Conservation (phyloP, 805 yeast species). For the Starmerella bombi region DNA sequence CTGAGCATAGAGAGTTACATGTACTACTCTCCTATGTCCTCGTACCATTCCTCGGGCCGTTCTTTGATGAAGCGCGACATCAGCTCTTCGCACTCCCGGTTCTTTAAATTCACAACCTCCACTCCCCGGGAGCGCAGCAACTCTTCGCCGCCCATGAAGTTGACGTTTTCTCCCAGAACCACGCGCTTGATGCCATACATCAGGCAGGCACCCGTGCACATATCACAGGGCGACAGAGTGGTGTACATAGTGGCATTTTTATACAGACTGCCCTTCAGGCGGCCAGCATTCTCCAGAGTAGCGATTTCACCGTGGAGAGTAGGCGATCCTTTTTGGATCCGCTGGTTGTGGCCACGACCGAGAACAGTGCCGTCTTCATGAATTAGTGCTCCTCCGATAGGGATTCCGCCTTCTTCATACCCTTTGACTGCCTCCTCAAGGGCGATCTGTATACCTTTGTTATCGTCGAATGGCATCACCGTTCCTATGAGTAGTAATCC, state of each 20-base stretch:
- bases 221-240: slow-evolving; percentile 81
- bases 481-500: background rate
- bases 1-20: too few species aligned
- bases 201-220: slow-evolving; percentile 90
- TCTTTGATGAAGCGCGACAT: slow-evolving; percentile 66
- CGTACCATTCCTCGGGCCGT: slow-evolving; percentile 30
- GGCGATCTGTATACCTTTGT: slow-evolving; percentile 24
- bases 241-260: slow-evolving; percentile 84
- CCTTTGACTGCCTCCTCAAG: slow-evolving; percentile 30
- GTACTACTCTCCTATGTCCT: slow-evolving; percentile 28
- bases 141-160: slow-evolving; percentile 73
- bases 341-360: slow-evolving; percentile 81
- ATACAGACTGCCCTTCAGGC: slow-evolving; percentile 67
- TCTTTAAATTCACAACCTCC: slow-evolving; percentile 27
- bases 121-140: slow-evolving; percentile 54
- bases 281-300: slow-evolving; percentile 79
- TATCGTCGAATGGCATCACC: slow-evolving; percentile 18
- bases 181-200: slow-evolving; percentile 79
- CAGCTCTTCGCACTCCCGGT: slow-evolving; percentile 35
- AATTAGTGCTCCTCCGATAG: slow-evolving; percentile 69
- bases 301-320: slow-evolving; percentile 87
- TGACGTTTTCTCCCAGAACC: slow-evolving; percentile 79
- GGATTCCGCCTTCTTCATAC: slow-evolving; percentile 76
- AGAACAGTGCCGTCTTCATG: slow-evolving; percentile 64
- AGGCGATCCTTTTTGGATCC: slow-evolving; percentile 74